Evolutionary conservation across 768 basidiomycete genomes (phyloP), one percentile per base, ranked within the genome.

Genomic region (Asterophora lycoperdoides): DNA sequence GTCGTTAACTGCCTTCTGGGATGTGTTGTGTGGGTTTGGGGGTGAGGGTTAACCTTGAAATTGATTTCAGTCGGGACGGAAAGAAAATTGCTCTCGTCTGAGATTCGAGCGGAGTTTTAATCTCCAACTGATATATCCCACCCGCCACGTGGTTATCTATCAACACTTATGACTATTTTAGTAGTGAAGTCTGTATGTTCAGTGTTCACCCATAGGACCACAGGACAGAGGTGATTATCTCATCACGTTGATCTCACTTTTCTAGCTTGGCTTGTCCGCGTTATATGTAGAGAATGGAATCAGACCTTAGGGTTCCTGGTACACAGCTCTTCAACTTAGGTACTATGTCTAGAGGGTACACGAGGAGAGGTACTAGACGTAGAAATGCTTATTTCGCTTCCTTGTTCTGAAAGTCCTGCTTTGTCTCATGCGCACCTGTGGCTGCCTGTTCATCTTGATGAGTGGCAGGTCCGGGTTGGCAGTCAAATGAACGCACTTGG

Each of bases 401-500:
- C 39, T 67, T 61, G 49, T 67, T 63, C 51, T 72, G 53, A 7
- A 71, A 36, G 14, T 71, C 61, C 8, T 71, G 63, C 53, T 72
- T 72, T 1, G 64, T 59, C 51, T 71, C 57, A 15, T 60, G 63
- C 29, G 71, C 67, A 5, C 60, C 62, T 20, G 67, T 53, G 1
- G 63, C 59, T 1, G 68, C 64, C 73, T 74, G 46, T 4, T 28
- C 8, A 19, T 6, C n/a, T 32, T 2, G 17, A 26, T 53, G 28
- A 52, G 46, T 14, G 8, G 44, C 15, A 10, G n/a, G n/a, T 8
- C 14, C 3, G 9, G 2, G 1, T 14, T 10, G 9, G 2, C 5
- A 18, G 8, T n/a, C 17, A 10, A 5, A 15, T 11, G 13, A 30
- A 50, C 60, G 7, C 49, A 71, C 74, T 65, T 75, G 63, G 35